These are phyloP conservation scores for Volvox carteri DNA, from an alignment of 163 green algal genomes.

Conservation along the genomic window DNA sequence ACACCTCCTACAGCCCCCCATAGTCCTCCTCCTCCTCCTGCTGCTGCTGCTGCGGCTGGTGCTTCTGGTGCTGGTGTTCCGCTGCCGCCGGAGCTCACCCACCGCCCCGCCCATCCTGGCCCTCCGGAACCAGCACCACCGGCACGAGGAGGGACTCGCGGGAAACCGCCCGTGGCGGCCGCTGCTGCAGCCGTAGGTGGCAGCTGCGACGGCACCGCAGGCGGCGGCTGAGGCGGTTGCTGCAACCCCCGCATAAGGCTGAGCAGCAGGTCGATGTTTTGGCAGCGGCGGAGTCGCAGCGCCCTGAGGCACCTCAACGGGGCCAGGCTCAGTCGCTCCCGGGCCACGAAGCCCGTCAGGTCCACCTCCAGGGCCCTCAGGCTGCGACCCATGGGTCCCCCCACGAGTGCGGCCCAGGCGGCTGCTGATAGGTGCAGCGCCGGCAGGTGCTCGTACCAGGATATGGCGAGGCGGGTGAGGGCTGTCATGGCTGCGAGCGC, in stretches of 20 bases:
- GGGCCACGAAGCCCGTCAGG: not conserved
- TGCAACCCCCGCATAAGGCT: constrained; percentile 19
- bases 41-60: too few species aligned
- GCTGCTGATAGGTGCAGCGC: not conserved
- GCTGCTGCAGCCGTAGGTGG: not conserved
- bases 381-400: not conserved
- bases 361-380: constrained; percentile 25
- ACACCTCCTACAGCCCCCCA: not conserved
- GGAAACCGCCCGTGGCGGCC: not conserved
- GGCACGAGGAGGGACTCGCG: not conserved
- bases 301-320: not conserved
- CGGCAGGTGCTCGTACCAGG: not conserved
- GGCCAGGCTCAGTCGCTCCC: constrained; percentile 10
- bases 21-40: not conserved
- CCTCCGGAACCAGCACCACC: not conserved
- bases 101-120: not conserved
- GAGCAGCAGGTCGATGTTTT: not conserved
- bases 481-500: not conserved
- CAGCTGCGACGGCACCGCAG: not conserved
- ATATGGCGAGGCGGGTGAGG: constrained; percentile 13
- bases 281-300: constrained; percentile 10
- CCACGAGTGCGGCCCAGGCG: not conserved
- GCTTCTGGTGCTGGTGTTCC: too few species aligned
- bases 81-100: too few species aligned
- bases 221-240: not conserved